Conservation (phyloP, 805 yeast genomes). For the Lachancea sp. region DNA sequence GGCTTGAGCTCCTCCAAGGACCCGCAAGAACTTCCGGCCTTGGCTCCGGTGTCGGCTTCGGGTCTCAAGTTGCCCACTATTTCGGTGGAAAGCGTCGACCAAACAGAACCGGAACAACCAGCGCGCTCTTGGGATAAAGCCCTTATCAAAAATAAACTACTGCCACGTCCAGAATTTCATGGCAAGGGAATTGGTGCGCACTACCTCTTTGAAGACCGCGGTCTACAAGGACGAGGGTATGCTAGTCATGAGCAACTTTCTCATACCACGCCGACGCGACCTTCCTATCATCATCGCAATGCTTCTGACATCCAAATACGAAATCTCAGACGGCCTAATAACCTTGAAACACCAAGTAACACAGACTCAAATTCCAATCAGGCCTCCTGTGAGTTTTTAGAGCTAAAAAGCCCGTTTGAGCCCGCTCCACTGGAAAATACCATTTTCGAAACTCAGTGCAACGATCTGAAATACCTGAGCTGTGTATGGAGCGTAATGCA, state of each 20-base stretch:
- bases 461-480: slow-evolving; percentile 20
- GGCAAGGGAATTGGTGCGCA: slow-evolving; percentile 1
- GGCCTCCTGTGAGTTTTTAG: slow-evolving; percentile 5
- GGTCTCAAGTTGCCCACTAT: slow-evolving; percentile 10
- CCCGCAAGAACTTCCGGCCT: neutral
- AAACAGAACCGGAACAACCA: neutral
- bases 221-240: neutral
- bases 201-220: neutral
- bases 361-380: slow-evolving; percentile 1
- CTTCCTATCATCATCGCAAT: slow-evolving; percentile 1
- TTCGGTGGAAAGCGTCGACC: slow-evolving; percentile 10
- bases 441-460: slow-evolving; percentile 20
- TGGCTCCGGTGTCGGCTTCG: neutral
- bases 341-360: neutral
- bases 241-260: neutral
- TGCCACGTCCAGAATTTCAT: slow-evolving; percentile 17
- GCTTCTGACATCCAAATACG: slow-evolving; percentile 4
- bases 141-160: slow-evolving; percentile 14
- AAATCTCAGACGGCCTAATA: neutral
- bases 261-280: slow-evolving; percentile 15
- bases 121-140: slow-evolving; percentile 7
- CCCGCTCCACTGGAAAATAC: neutral
- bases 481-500: slow-evolving; percentile 23
- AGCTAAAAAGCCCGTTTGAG: neutral
- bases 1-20: neutral